Percentiles rank a stretch among this genome's conserved stretches.
Conservation (phyloP, 2,329 filamentous ascomycete genomes). For the Chaetomium strumarium region DNA sequence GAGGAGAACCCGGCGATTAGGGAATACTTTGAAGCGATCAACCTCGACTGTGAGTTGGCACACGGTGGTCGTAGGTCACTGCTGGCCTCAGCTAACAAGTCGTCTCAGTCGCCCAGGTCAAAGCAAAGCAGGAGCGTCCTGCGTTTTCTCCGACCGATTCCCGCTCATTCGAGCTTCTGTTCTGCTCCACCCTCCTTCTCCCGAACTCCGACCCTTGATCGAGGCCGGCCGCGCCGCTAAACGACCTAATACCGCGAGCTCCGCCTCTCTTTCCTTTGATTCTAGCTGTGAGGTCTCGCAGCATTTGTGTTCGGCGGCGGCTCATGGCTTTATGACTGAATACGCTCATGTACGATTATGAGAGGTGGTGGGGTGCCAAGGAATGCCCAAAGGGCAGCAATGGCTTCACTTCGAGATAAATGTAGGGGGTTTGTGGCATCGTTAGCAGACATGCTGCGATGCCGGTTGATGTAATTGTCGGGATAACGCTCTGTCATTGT, state of each 20-base stretch:
- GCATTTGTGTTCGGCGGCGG: neutral
- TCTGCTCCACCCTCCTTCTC: slow-evolving; percentile 39
- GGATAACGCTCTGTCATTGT: no score
- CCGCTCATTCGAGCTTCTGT: slow-evolving; percentile 41
- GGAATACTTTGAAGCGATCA: slow-evolving; percentile 50
- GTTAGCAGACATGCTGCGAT: no score
- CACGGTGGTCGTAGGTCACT: neutral
- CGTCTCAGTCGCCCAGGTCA: slow-evolving; percentile 34
- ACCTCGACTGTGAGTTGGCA: slow-evolving; percentile 49
- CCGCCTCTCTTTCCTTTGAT: slow-evolving; percentile 1
- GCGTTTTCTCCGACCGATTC: slow-evolving; percentile 46
- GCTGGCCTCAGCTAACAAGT: neutral
- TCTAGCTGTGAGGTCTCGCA: neutral
- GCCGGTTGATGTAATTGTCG: no score
- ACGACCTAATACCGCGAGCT: neutral
- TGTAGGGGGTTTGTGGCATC: neutral
- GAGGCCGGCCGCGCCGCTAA: neutral
- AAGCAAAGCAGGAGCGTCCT: slow-evolving; percentile 44
- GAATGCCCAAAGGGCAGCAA: neutral
- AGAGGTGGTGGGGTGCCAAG: neutral
- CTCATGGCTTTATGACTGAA: slow-evolving; percentile 10
- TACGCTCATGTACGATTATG: slow-evolving; percentile 10
- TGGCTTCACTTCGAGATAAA: slow-evolving; percentile 13
- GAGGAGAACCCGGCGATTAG: slow-evolving; percentile 41
- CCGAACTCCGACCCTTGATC: slow-evolving; percentile 21